Base-by-base conservation (phyloP, 257 asterid genomes). In the Eucommia ulmoides region DNA sequence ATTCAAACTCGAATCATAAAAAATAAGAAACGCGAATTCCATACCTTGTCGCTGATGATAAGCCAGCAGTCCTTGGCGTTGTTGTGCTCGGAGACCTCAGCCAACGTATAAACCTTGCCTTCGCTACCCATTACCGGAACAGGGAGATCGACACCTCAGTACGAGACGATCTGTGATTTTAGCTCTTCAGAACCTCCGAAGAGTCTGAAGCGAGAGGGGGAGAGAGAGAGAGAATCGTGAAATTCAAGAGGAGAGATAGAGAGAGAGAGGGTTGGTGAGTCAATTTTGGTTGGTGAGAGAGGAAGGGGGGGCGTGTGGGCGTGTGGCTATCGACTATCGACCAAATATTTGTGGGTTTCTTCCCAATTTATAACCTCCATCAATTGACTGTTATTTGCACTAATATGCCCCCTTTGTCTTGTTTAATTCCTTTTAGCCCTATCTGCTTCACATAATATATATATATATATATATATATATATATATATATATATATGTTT, bases 31-130 rank as follows among this genome's bases (percentile, higher is more conserved):
- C n/a, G n/a, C n/a, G n/a, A n/a, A n/a, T n/a, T n/a, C n/a, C n/a
- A n/a, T n/a, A 83, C 93, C 94, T 80, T 80, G 69, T 92, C 94
- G 22, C 23, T 55, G 51, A 83, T 83, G 48, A 79, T 6, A 51
- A 88, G 76, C 97, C 93, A 88, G 47, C 93, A 83, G 53, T 88
- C 97, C 74, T 79, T 81, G 56, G 62, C 47, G 67, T 66, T 65
- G 78, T 68, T 81, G 82, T 88, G 97, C 69, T 79, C 66, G 21
- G 93, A 74, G 53, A 84, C 76, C 78, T 88, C 86, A 16, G 83
- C 80, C 72, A 88, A 63, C 51, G 76, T 74, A 50, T 46, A 79
- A 22, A 77, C 68, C 57, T 73, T 81, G 33, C 42, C 51, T 33
- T 59, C 69, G 25, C 58, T 24, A 12, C 83, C 85, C 95, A 81